Base-by-base conservation (phyloP, 2,329 filamentous ascomycete genomes). In the Nemania sp. region DNA sequence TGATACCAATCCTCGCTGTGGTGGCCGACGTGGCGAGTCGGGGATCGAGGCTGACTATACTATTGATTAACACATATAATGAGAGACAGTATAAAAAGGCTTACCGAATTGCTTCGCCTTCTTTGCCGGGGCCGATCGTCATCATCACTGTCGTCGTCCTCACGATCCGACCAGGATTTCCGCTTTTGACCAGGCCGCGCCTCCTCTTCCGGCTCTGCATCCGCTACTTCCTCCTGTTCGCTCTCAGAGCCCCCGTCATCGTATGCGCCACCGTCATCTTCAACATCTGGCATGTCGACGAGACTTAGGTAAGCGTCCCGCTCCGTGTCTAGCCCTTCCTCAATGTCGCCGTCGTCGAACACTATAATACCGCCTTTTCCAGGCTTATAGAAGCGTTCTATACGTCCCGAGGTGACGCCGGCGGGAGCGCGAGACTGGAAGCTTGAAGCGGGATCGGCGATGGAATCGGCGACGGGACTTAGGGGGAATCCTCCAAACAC, bases 311-410 rank as follows among this genome's bases (percentile, higher is more conserved):
- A 97, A 33, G 94, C 92, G 54, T 90, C 86, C 62, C 84, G 82
- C 72, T 97, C 91, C 1, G 76, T 75, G 11, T 72, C 73, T 28
- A 99, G 75, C 28, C 92, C 89, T 62, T 93, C 89, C 62, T 93
- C 89, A 45, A 99, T 92, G 70, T 99, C 94, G 1, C 93, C 94
- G 68, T 97, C 94, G 67, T 97, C 94, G 70, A 94, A 96, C 2
- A 97, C 91, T 56, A 99, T 83, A 36, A 99, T 89, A 0, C 94
- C 94, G 15, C 93, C 93, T 66, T 82, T 88, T 24, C 90, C 89
- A 5, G 89, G 84, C 60, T 83, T 86, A 69, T 95, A 97, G 0
- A 80, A 75, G 12, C 83, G 81, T 22, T 82, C 79, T 45, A 97
- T 82, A 52, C 84, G 84, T 1, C 92, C 93, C 39, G 84, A 84